Evolutionary conservation across 305 asterid genomes (phyloP), one percentile per base, ranked within the genome.

Genomic region (Fraxinus paxiana): DNA sequence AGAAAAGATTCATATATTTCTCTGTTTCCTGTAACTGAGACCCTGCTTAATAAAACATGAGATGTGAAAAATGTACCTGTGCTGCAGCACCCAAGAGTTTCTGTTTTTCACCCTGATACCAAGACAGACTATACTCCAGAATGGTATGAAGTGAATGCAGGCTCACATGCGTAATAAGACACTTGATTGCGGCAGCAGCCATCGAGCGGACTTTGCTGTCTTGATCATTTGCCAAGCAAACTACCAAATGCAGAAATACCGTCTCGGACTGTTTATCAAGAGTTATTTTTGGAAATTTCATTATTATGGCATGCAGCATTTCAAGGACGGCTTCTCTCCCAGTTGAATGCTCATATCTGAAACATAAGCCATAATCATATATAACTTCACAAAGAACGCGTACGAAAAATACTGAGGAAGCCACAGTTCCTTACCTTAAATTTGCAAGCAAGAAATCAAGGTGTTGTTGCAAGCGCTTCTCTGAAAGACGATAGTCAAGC

Each of bases 301-400:
- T 80, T 86, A 96, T 91, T 81, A 96, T 88, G 71, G 90, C 92
- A 89, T 91, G 97, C 59, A 94, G 88, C 97, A 96, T 96, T 90
- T 96, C 98, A 77, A 96, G 98, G 76, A 94, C 91, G 74, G 98
- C 88, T 89, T 94, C 98, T 83, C 97, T 92, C 76, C 99, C 99
- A 85, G 91, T 84, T 76, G 98, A 79, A 89, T 94, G 97, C 83
- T 93, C 93, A 74, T 94, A 96, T 76, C 99, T 96, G 92, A 48
- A 83, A 73, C 37, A 72, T 48, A 65, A 73, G 75, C 35, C 76
- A 81, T 6, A 71, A 71, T 31, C 20, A 4, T 31, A 70, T 17
- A 77, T 80, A 75, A 79, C 46, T 41, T 72, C 31, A 28, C 37
- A 9, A 61, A 41, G 20, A 37, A 51, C n/a, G n/a, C 20, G 31